Percentiles rank a stretch among this genome's conserved stretches.
Evolutionary conservation across 1,284 basidiomycete genomes (phyloP).

Genomic region (Cutaneotrichosporon sp.): DNA sequence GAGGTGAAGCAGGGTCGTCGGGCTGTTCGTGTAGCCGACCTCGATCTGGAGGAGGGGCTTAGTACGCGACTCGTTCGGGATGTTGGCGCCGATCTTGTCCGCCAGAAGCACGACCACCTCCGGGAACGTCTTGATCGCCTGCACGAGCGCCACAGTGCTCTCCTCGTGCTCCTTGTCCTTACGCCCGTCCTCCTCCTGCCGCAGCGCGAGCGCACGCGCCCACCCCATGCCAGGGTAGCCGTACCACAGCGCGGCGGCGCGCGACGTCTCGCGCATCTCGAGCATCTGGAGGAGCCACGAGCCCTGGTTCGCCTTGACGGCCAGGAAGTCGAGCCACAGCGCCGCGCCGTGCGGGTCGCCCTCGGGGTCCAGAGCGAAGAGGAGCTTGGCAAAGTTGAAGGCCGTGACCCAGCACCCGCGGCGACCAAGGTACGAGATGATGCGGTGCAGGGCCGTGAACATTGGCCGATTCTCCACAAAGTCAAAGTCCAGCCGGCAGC

Average conservation of each 20-base stretch:
- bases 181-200: constrained; percentile 61
- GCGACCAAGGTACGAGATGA: constrained; percentile 79
- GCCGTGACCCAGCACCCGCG: constrained; percentile 82
- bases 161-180: constrained; percentile 61
- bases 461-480: constrained; percentile 53
- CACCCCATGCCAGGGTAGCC: constrained; percentile 81
- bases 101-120: constrained; percentile 75
- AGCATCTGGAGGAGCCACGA: constrained; percentile 76
- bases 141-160: constrained; percentile 66
- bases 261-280: constrained; percentile 48
- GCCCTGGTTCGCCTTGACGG: constrained; percentile 73
- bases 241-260: constrained; percentile 55
- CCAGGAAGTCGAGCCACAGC: constrained; percentile 80
- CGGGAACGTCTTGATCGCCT: constrained; percentile 76
- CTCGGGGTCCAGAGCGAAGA: constrained; percentile 77
- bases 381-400: constrained; percentile 80
- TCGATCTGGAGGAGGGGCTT: constrained; percentile 69
- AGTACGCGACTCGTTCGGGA: constrained; percentile 63
- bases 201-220: constrained; percentile 70
- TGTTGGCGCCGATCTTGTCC: constrained; percentile 72
- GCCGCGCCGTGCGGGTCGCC: constrained; percentile 81
- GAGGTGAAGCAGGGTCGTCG: constrained; percentile 58
- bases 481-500: constrained; percentile 81
- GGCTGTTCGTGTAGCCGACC: constrained; percentile 63
- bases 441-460: constrained; percentile 67